Conservation (phyloP, 2,329 filamentous ascomycete species). For the Monosporascus sp. region DNA sequence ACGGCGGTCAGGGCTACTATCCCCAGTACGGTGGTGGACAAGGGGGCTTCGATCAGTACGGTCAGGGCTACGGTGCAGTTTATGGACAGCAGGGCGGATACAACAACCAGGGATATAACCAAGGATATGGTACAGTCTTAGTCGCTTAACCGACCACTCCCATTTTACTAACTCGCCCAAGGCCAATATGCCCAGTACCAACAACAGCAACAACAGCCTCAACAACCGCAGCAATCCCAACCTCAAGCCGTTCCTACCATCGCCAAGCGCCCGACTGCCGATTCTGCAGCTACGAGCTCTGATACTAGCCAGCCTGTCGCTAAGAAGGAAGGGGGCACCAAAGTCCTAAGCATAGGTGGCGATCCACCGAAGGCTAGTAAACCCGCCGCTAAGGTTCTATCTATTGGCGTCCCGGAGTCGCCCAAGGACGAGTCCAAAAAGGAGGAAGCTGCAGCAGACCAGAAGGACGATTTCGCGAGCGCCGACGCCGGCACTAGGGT, state of each 20-base stretch:
- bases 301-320: constrained; percentile 44
- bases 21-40: constrained; percentile 46
- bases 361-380: constrained; percentile 42
- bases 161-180: constrained; percentile 12
- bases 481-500: constrained; percentile 68
- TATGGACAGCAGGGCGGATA: constrained; percentile 42
- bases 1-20: constrained; percentile 44
- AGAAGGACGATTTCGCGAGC: constrained; percentile 22
- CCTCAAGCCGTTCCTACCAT: constrained; percentile 47
- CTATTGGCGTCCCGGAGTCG: constrained; percentile 57
- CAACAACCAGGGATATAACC: constrained; percentile 21
- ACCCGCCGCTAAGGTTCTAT: constrained; percentile 63
- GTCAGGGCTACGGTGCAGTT: constrained; percentile 47
- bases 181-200: constrained; percentile 51
- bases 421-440: constrained; percentile 51
- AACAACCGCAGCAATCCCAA: constrained; percentile 39
- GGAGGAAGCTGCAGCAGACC: constrained; percentile 31
- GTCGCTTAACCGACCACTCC: constrained; percentile 9
- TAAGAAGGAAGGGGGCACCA: constrained; percentile 52
- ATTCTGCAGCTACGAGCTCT: constrained; percentile 35
- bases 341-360: constrained; percentile 59
- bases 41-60: constrained; percentile 43
- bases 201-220: constrained; percentile 39
- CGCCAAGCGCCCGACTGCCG: constrained; percentile 50
- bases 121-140: constrained; percentile 32